Evolutionary conservation across 2,329 filamentous ascomycete genomes (phyloP), one percentile per base, ranked within the genome.

Genomic region (Rosellinia necatrix): DNA sequence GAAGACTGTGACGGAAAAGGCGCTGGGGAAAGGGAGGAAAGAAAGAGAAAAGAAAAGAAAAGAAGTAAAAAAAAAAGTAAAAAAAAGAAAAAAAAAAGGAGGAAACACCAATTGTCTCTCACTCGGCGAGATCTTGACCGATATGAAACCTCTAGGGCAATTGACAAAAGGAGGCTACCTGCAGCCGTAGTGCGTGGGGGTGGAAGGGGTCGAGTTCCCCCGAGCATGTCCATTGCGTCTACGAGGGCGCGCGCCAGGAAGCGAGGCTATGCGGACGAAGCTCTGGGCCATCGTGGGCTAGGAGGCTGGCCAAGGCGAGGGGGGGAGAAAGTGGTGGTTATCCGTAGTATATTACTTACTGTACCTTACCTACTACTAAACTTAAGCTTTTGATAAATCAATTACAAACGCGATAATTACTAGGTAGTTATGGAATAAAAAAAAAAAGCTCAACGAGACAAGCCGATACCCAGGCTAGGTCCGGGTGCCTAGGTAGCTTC

Each of bases 381-480:
- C 19, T 22, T 21, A 13, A 6, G 22, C 15, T 19, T 29, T 38
- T 32, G 37, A 25, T 19, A 17, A 49, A 38, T 53, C 30, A 34
- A 57, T 44, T 53, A 57, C 49, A 22, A 29, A 49, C 24, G 15
- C 29, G 24, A 27, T 32, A 35, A n/a, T n/a, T n/a, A n/a, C n/a
- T n/a, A n/a, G n/a, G n/a, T n/a, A n/a, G n/a, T n/a, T n/a, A n/a
- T n/a, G n/a, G n/a, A n/a, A n/a, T n/a, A n/a, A n/a, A n/a, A n/a
- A n/a, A n/a, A n/a, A n/a, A n/a, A n/a, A n/a, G n/a, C n/a, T n/a
- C n/a, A n/a, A n/a, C n/a, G n/a, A n/a, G n/a, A n/a, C n/a, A n/a
- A n/a, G n/a, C n/a, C n/a, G n/a, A n/a, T n/a, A n/a, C n/a, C n/a
- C n/a, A n/a, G n/a, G n/a, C n/a, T n/a, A n/a, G n/a, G n/a, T n/a